These are phyloP conservation scores for Yarrowia osloensis DNA, from an alignment of 805 yeast species.

Conservation along the genomic window DNA sequence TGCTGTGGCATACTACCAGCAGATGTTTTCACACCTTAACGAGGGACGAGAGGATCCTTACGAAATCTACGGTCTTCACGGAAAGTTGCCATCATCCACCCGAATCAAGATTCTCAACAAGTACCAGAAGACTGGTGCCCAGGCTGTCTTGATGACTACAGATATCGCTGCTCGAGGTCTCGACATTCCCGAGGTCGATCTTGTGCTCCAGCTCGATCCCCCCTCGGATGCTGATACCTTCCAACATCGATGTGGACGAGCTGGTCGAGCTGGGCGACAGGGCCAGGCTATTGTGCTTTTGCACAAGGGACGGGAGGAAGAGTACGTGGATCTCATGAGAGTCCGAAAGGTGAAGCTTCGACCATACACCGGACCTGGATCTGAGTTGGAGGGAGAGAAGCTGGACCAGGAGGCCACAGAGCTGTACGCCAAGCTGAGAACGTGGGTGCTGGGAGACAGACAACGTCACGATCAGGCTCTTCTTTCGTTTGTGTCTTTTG, in stretches of 20 bases:
- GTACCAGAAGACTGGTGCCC: slow-evolving; percentile 53
- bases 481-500: slow-evolving; percentile 77
- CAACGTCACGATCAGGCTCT: slow-evolving; percentile 80
- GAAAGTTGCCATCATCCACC: slow-evolving; percentile 80
- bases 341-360: slow-evolving; percentile 64
- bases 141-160: slow-evolving; percentile 77
- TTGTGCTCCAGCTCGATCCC: slow-evolving; percentile 92
- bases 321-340: slow-evolving; percentile 74
- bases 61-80: slow-evolving; percentile 77
- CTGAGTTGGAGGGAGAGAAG: slow-evolving; percentile 33
- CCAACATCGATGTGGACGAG: slow-evolving; percentile 91
- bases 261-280: slow-evolving; percentile 85
- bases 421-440: slow-evolving; percentile 41
- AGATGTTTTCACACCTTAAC: slow-evolving; percentile 54
- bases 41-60: slow-evolving; percentile 43
- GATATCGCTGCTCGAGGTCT: slow-evolving; percentile 99
- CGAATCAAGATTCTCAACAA: slow-evolving; percentile 68
- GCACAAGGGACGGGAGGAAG: slow-evolving; percentile 75
- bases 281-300: slow-evolving; percentile 81
- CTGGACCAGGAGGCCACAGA: slow-evolving; percentile 17
- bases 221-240: slow-evolving; percentile 92
- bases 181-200: slow-evolving; percentile 91
- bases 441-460: slow-evolving; percentile 72
- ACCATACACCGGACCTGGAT: slow-evolving; percentile 40
- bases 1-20: slow-evolving; percentile 68